A percentile compares a stretch with the other conserved stretches of the same genome.
Evolutionary conservation across 805 yeast genomes (phyloP).

Genomic region (Candida wancherniae): DNA sequence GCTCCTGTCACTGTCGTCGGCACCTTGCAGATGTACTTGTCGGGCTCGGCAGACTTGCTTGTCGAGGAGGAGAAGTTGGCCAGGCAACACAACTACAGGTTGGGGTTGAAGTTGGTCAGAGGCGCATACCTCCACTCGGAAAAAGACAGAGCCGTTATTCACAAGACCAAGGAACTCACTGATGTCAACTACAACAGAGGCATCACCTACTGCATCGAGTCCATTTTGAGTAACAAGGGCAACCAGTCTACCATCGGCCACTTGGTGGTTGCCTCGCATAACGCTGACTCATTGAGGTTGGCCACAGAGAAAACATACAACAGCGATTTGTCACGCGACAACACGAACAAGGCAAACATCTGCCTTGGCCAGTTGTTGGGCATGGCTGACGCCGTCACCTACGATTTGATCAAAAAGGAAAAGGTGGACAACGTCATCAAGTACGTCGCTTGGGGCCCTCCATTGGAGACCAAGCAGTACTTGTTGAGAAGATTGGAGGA

Average conservation of each 20-base stretch:
- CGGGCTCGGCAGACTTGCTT: constrained; percentile 61
- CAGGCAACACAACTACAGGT: constrained; percentile 51
- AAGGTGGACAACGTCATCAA: constrained; percentile 75
- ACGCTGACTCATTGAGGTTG: constrained; percentile 66
- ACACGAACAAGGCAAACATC: constrained; percentile 48
- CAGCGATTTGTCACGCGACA: constrained; percentile 8
- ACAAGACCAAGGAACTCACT: constrained; percentile 72
- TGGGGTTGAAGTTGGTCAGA: constrained; percentile 87
- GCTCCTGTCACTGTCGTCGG: constrained; percentile 72
- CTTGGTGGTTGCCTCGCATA: constrained; percentile 88
- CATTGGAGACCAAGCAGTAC: constrained; percentile 87
- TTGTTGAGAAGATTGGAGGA: constrained; percentile 86
- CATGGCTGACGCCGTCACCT: constrained; percentile 89
- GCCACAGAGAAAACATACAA: constrained; percentile 55
- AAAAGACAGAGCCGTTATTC: constrained; percentile 67
- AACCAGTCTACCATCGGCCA: constrained; percentile 58
- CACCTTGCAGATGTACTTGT: constrained; percentile 87
- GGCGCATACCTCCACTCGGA: constrained; percentile 96
- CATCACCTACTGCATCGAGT: constrained; percentile 54
- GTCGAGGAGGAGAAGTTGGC: constrained; percentile 64
- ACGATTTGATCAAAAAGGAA: constrained; percentile 61
- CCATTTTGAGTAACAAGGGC: constrained; percentile 44
- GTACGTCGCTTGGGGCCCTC: constrained; percentile 98
- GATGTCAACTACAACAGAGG: constrained; percentile 74
- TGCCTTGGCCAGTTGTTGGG: constrained; percentile 89